Conservation (phyloP, 208 protist genomes). For the Trypanosoma mega region DNA sequence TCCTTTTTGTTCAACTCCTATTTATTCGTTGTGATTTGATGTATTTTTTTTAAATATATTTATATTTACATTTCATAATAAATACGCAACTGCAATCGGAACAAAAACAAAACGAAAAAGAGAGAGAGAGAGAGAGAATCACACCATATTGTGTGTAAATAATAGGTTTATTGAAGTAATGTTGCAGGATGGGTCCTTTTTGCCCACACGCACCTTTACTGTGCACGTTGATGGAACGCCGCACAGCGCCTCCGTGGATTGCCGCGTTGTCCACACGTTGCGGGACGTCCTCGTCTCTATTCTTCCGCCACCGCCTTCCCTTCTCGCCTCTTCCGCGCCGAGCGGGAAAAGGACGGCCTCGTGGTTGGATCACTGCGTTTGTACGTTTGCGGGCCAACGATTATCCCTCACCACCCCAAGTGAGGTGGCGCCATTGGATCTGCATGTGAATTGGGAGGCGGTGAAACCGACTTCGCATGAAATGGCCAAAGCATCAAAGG, state of each 20-base stretch:
- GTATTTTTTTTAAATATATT: background rate
- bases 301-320: background rate
- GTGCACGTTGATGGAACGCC: constrained; percentile 20
- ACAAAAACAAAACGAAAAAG: constrained; percentile 7
- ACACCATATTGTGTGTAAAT: background rate
- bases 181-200: too few species aligned
- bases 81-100: constrained; percentile 3
- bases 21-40: background rate
- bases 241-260: constrained; percentile 14
- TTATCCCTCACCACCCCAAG: constrained; percentile 20
- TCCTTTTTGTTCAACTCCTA: background rate
- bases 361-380: constrained; percentile 23
- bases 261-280: constrained; percentile 13
- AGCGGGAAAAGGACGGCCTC: background rate
- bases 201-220: constrained; percentile 20
- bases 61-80: constrained; percentile 21
- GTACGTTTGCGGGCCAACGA: constrained; percentile 24
- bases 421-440: constrained; percentile 13
- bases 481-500: too few species aligned
- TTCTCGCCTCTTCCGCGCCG: background rate
- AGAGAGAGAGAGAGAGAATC: constrained; percentile 8
- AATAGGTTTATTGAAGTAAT: too few species aligned
- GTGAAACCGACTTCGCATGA: background rate
- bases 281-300: constrained; percentile 15
- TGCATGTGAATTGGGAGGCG: constrained; percentile 13